Conservation (phyloP, 2,329 filamentous ascomycete genomes). For the Dothiorella sarmentorum region DNA sequence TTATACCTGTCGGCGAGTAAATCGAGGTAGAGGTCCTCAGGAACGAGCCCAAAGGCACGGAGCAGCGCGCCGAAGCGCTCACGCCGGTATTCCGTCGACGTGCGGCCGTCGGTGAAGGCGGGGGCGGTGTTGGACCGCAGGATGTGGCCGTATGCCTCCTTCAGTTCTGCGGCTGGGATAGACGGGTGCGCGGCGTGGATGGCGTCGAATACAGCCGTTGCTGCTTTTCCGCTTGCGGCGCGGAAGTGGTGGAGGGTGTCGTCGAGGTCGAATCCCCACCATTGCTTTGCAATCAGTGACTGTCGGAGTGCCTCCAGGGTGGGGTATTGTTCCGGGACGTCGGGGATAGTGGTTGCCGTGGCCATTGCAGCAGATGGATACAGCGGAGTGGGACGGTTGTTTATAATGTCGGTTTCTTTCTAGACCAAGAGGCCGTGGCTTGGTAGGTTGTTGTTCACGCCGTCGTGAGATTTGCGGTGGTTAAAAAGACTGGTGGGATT, state of each 20-base stretch:
- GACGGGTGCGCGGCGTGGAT: slow-evolving; percentile 27
- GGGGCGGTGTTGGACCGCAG: slow-evolving; percentile 35
- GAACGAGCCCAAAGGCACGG: slow-evolving; percentile 25
- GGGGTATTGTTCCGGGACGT: too few relatives aligned
- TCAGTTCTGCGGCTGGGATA: slow-evolving; percentile 20
- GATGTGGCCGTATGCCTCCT: slow-evolving; percentile 33
- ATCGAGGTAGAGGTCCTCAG: slow-evolving; percentile 21
- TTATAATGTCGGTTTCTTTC: too few relatives aligned
- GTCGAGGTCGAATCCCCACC: slow-evolving; percentile 52
- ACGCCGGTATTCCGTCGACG: slow-evolving; percentile 43
- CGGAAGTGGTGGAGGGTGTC: slow-evolving; percentile 50
- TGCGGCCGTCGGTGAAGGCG: slow-evolving; percentile 46
- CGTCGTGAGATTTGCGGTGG: too few relatives aligned
- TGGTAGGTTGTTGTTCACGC: too few relatives aligned
- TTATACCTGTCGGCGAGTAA: slow-evolving; percentile 33
- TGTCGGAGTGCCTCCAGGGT: too few relatives aligned
- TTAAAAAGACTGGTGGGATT: too few relatives aligned
- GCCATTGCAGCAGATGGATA: too few relatives aligned
- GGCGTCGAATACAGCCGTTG: slow-evolving; percentile 29
- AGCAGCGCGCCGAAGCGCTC: slow-evolving; percentile 40
- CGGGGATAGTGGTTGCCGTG: too few relatives aligned
- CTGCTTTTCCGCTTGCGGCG: slow-evolving; percentile 38
- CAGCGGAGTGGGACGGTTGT: too few relatives aligned
- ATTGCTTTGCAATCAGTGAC: too few relatives aligned
- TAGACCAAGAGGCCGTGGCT: too few relatives aligned